Evolutionary conservation across 257 asterid genomes (phyloP).

Genomic region (Henckelia pumila): DNA sequence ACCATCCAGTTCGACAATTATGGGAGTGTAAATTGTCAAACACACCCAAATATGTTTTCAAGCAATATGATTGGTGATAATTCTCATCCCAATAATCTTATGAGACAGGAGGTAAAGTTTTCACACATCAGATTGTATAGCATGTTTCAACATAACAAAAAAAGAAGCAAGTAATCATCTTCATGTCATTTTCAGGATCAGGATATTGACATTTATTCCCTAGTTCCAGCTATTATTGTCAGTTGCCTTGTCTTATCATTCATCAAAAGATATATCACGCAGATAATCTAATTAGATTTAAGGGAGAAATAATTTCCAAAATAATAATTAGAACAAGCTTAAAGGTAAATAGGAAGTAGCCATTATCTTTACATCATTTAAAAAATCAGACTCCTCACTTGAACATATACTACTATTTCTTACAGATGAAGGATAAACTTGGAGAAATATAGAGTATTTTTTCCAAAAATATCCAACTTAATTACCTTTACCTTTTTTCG

Average conservation of each 20-base stretch:
- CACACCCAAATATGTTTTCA: conserved; percentile 10
- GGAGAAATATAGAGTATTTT: background rate
- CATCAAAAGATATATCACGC: background rate
- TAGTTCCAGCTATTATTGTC: background rate
- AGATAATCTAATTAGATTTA: background rate
- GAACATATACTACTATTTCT: conserved; percentile 12
- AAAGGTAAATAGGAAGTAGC: background rate
- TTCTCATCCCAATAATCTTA: conserved; percentile 10
- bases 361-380: conserved; percentile 9
- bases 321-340: conserved; percentile 12
- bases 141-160: conserved; percentile 8
- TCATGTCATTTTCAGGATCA: conserved; percentile 6
- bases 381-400: background rate
- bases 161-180: background rate
- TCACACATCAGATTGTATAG: conserved; percentile 13
- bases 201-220: conserved; percentile 1
- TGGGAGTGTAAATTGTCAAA: background rate
- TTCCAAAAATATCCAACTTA: conserved; percentile 1
- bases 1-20: conserved; percentile 13
- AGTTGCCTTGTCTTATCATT: background rate
- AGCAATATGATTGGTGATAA: background rate
- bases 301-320: background rate
- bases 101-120: background rate
- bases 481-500: background rate
- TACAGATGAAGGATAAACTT: background rate